Conservation (phyloP, 257 asterid species). For the Lantana camara region DNA sequence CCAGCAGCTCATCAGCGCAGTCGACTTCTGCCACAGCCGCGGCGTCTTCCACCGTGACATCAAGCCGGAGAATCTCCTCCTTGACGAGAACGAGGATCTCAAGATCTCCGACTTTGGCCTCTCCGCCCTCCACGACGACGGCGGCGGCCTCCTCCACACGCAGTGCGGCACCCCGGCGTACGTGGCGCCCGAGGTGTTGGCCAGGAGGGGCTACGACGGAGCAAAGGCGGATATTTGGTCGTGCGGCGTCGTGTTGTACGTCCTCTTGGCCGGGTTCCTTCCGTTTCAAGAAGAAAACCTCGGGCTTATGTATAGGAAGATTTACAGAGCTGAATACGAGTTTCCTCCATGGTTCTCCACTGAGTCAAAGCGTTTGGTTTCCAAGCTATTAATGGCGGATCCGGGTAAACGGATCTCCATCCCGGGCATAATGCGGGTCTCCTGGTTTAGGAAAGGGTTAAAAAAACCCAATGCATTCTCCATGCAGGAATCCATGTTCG, state of each 20-base stretch:
- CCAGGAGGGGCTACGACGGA: conserved; percentile 54
- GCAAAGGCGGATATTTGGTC: conserved; percentile 64
- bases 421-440: conserved; percentile 43
- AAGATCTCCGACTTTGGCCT: conserved; percentile 65
- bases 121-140: conserved; percentile 49
- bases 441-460: conserved; percentile 53
- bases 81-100: conserved; percentile 55
- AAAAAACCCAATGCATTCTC: conserved; percentile 37
- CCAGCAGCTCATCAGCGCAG: conserved; percentile 53
- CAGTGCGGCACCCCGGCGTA: conserved; percentile 68
- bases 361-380: conserved; percentile 46
- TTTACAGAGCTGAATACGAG: conserved; percentile 45
- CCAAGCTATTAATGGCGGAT: conserved; percentile 48
- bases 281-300: conserved; percentile 56
- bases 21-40: conserved; percentile 51
- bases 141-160: conserved; percentile 55
- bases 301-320: conserved; percentile 43
- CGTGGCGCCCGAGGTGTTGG: conserved; percentile 59
- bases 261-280: conserved; percentile 54
- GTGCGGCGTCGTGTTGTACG: conserved; percentile 63
- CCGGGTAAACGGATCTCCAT: conserved; percentile 51
- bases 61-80: conserved; percentile 67
- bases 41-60: conserved; percentile 42
- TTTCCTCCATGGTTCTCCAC: conserved; percentile 55
- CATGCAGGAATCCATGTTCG: conserved; percentile 23